These are phyloP conservation scores for Emmonsiellopsis sp. DNA, from an alignment of 2,329 filamentous ascomycete species.

Conservation along the genomic window DNA sequence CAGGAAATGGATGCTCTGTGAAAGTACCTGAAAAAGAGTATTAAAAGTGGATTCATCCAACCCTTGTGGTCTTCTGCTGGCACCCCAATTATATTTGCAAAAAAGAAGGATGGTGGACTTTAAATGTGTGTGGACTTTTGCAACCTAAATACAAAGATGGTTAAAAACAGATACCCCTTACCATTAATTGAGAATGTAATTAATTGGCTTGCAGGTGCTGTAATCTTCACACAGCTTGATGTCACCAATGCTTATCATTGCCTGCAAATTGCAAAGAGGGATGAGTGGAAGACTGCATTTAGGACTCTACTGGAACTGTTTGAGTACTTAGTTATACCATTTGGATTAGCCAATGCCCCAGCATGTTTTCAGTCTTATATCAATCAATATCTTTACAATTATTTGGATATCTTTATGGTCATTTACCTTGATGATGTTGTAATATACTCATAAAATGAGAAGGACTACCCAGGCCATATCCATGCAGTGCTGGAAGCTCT, in stretches of 20 bases:
- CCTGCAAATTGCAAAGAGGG: conserved; percentile 14
- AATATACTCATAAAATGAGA: conserved; percentile 8
- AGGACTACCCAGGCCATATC: too few relatives aligned
- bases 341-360: conserved; percentile 7
- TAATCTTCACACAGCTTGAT: conserved; percentile 16
- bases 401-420: conserved; percentile 9
- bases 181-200: conserved; percentile 18
- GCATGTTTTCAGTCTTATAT: conserved; percentile 19
- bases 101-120: conserved; percentile 11
- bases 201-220: conserved; percentile 10
- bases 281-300: conserved; percentile 16
- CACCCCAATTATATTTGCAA: background rate
- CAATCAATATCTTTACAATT: conserved; percentile 14
- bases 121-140: conserved; percentile 11
- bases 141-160: conserved; percentile 20
- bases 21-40: too few relatives aligned
- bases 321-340: conserved; percentile 11
- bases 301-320: conserved; percentile 2
- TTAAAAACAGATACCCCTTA: conserved; percentile 22
- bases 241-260: conserved; percentile 16
- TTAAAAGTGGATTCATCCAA: too few relatives aligned
- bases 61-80: conserved; percentile 2
- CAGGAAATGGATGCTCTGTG: too few relatives aligned
- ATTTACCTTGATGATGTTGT: conserved; percentile 24
- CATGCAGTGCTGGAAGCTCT: too few relatives aligned